Percentiles rank a stretch among this genome's conserved stretches.
These are phyloP conservation scores for Coffea humblotiana DNA, from an alignment of 305 asterid species.

Conservation along the genomic window DNA sequence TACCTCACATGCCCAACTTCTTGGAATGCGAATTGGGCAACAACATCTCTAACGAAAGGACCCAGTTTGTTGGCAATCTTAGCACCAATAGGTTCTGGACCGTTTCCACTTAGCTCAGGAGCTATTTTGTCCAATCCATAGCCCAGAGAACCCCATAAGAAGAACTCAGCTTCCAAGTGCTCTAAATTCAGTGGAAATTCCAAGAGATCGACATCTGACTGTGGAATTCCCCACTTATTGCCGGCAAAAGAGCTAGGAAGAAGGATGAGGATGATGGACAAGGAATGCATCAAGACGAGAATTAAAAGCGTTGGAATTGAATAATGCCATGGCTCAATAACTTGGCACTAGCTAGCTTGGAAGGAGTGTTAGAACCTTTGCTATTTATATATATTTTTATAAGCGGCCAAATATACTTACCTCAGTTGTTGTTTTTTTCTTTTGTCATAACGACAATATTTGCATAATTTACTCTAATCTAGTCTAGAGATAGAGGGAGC, in stretches of 20 bases:
- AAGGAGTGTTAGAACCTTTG: background rate
- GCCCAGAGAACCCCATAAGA: conserved; percentile 57
- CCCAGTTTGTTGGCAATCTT: conserved; percentile 42
- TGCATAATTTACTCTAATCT: too few species aligned
- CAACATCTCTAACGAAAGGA: conserved; percentile 49
- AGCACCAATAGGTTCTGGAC: conserved; percentile 63
- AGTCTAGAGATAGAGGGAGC: too few species aligned
- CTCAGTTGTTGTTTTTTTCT: too few species aligned
- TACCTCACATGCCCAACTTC: conserved; percentile 52
- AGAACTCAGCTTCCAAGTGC: conserved; percentile 28
- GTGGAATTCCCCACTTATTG: conserved; percentile 24
- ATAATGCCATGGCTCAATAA: conserved; percentile 3
- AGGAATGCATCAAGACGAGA: background rate
- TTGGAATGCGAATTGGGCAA: conserved; percentile 53
- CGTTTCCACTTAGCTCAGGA: conserved; percentile 58
- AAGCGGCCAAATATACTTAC: background rate
- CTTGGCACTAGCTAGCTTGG: background rate
- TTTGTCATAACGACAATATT: too few species aligned
- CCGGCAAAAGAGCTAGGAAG: background rate
- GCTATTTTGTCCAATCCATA: conserved; percentile 52
- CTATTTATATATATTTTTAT: background rate
- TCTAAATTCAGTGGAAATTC: conserved; percentile 77
- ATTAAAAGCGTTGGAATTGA: background rate
- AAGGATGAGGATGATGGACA: conserved; percentile 8
- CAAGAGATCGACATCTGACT: conserved; percentile 47